Conservation (phyloP, 805 yeast genomes). For the Deakozyma indianensis region DNA sequence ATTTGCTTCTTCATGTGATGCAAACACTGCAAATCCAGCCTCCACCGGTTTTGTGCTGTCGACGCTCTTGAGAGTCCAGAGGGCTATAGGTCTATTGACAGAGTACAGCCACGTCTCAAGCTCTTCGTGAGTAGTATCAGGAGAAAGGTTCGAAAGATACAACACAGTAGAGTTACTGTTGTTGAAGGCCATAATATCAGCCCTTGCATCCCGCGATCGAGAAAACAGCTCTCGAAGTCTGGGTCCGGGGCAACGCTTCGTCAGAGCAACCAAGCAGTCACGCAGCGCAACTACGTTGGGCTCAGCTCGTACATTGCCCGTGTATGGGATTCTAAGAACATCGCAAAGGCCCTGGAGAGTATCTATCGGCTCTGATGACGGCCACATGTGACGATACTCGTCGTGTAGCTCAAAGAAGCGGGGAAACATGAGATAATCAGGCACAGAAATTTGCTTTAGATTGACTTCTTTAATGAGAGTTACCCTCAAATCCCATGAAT, state of each 20-base stretch:
- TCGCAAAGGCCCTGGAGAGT: conserved; percentile 26
- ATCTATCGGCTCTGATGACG: conserved; percentile 17
- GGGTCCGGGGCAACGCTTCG: conserved; percentile 33
- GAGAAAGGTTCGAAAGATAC: conserved; percentile 71
- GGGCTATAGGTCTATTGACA: conserved; percentile 76
- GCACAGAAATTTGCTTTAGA: conserved; percentile 57
- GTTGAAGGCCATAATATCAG: conserved; percentile 54
- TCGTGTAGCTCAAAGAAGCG: conserved; percentile 59
- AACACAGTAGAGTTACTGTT: conserved; percentile 66
- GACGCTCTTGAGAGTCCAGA: conserved; percentile 70
- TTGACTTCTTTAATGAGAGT: conserved; percentile 70
- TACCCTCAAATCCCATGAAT: conserved; percentile 61
- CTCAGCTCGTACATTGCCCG: conserved; percentile 16
- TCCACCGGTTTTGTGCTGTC: conserved; percentile 37
- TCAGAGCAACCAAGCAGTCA: conserved; percentile 25
- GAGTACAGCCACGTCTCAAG: conserved; percentile 74
- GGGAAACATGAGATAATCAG: conserved; percentile 63
- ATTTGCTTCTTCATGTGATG: conserved; percentile 73
- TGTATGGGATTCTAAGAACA: conserved; percentile 30
- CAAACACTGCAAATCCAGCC: conserved; percentile 76
- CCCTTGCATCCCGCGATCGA: conserved; percentile 62
- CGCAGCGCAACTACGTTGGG: conserved; percentile 2
- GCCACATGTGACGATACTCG: conserved; percentile 52
- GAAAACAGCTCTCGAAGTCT: conserved; percentile 41
- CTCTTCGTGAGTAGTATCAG: conserved; percentile 74